Evolutionary conservation across 2,329 filamentous ascomycete species (phyloP).

Genomic region (Trichoderma sp.): DNA sequence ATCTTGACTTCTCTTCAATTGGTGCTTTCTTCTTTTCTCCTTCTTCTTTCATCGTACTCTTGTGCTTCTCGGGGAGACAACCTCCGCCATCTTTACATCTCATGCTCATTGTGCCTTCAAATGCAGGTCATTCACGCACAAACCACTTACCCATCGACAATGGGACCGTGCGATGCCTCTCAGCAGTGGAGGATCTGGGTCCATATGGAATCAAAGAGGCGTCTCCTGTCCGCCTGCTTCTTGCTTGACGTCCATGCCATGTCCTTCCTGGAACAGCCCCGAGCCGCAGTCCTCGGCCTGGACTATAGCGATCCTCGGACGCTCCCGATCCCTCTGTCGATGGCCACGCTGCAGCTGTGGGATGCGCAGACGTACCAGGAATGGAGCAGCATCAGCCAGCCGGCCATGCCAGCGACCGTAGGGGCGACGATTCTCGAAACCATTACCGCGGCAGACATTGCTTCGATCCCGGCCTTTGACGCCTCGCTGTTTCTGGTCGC

Average conservation of each 20-base stretch:
- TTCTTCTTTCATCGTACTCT: too few relatives aligned
- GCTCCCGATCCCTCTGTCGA: constrained; percentile 52
- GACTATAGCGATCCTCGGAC: constrained; percentile 42
- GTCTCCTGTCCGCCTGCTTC: constrained; percentile 60
- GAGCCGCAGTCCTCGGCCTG: constrained; percentile 40
- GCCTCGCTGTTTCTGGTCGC: constrained; percentile 46
- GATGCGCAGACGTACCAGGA: constrained; percentile 47
- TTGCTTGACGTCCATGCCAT: constrained; percentile 59
- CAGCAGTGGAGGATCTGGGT: constrained; percentile 57
- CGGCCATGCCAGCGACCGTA: constrained; percentile 35
- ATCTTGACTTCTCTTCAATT: neutral
- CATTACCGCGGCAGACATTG: constrained; percentile 43
- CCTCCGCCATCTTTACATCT: neutral
- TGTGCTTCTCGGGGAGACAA: neutral
- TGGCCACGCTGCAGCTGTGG: constrained; percentile 52
- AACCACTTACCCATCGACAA: constrained; percentile 35
- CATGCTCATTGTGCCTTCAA: constrained; percentile 35
- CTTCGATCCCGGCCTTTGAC: constrained; percentile 44
- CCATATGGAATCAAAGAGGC: constrained; percentile 53
- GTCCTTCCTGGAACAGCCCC: constrained; percentile 56
- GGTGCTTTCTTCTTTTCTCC: neutral
- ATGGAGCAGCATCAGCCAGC: constrained; percentile 48
- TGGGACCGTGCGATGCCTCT: constrained; percentile 35
- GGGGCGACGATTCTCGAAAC: constrained; percentile 39
- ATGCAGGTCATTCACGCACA: constrained; percentile 46